A percentile compares a stretch with the other conserved stretches of the same genome.
Evolutionary conservation across 805 yeast genomes (phyloP).

Genomic region (Spathaspora passalidarum): DNA sequence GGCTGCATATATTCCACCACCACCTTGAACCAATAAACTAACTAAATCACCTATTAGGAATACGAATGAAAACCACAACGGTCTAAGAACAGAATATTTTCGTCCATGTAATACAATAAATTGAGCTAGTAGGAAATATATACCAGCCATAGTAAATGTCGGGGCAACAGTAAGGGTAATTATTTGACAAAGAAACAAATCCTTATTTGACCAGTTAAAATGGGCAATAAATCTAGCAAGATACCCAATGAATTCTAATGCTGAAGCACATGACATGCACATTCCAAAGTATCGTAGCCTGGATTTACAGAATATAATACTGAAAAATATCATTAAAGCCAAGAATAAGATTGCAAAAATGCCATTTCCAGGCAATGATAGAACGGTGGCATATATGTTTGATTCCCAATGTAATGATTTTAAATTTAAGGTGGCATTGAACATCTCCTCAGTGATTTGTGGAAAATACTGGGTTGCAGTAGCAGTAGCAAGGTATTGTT

Average conservation of each 20-base stretch:
- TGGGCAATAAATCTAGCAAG: constrained; percentile 53
- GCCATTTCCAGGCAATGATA: constrained; percentile 55
- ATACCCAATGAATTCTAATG: constrained; percentile 68
- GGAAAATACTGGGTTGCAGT: constrained; percentile 20
- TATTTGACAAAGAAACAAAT: constrained; percentile 59
- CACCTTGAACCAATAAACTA: constrained; percentile 65
- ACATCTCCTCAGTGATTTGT: constrained; percentile 16
- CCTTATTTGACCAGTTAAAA: constrained; percentile 23
- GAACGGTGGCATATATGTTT: constrained; percentile 35
- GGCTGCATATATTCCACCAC: constrained; percentile 75
- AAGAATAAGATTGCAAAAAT: constrained; percentile 56
- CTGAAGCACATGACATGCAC: constrained; percentile 53
- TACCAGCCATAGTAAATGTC: constrained; percentile 80
- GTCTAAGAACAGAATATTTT: constrained; percentile 48
- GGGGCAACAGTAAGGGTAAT: constrained; percentile 76
- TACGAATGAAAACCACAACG: constrained; percentile 59
- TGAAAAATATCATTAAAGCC: constrained; percentile 19
- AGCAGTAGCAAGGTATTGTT: constrained; percentile 31
- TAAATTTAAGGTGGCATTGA: constrained; percentile 19
- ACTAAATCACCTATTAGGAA: constrained; percentile 66
- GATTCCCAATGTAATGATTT: constrained; percentile 11
- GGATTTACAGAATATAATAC: constrained; percentile 34
- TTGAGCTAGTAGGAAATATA: constrained; percentile 71
- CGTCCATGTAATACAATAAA: constrained; percentile 58
- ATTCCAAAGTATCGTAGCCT: constrained; percentile 66